Evolutionary conservation across 768 basidiomycete species (phyloP), one percentile per base, ranked within the genome.

Genomic region (Pulveroboletus frians): DNA sequence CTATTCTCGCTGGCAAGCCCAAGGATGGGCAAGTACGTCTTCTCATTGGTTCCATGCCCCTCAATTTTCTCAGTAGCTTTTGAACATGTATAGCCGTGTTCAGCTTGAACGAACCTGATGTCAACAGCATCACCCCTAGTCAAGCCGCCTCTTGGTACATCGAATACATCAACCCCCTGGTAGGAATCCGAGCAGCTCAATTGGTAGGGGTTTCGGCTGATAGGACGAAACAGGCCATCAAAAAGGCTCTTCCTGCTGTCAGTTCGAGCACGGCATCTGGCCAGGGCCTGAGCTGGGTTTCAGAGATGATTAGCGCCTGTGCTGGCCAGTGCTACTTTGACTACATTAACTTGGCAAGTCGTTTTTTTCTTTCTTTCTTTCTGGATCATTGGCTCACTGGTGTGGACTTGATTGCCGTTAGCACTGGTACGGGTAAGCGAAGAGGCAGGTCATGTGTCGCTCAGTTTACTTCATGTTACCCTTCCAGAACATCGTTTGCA

Each of bases 211-310:
- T n/a, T 8, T 21, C 11, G 2, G 8, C 27, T 53, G 2, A 55
- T 10, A 11, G 8, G 13, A 44, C 2, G 30, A 48, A 39, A 29
- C 35, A 71, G 70, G 10, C 62, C 0, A 68, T 71, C 35, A 69
- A 68, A 60, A 72, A 70, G 46, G 70, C 70, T 3, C 66, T 72
- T 30, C 71, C 71, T 5, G 64, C 71, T 0, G 62, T 72, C 9
- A 66, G 69, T 10, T 68, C 70, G 17, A 70, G 68, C n/a, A 46
- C 49, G 9, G 21, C 44, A 4, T 18, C 68, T 27, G 69, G 69
- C 3, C 38, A 71, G 46, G 71, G 71, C 11, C 46, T 72, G 23
- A 61, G 58, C 27, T 72, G 71, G 71, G 23, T 72, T 21, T 56
- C 60, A 17, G 44, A 69, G 43, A 65, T 73, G 61, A 64, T 72